Conservation (phyloP, 352 stramenopile genomes). For the Globisporangium polare region DNA sequence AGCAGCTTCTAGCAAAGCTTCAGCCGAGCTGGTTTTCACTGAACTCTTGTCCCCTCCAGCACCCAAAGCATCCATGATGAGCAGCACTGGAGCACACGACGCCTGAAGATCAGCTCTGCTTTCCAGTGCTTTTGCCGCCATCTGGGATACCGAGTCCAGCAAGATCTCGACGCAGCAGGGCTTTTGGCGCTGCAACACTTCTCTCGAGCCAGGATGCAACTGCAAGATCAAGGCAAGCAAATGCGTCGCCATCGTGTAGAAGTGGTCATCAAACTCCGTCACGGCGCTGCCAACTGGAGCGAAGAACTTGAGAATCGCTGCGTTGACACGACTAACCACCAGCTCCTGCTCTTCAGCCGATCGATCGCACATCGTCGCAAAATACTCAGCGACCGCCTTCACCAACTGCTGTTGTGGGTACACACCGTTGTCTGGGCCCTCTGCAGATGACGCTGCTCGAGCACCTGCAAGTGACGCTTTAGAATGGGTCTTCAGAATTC, state of each 20-base stretch:
- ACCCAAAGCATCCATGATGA: constrained; percentile 65
- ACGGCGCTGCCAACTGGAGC: constrained; percentile 17
- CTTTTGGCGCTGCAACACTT: constrained; percentile 32
- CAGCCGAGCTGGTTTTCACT: background rate
- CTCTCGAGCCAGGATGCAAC: constrained; percentile 38
- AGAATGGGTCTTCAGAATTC: constrained; percentile 50
- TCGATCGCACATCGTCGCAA: constrained; percentile 49
- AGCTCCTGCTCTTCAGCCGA: constrained; percentile 54
- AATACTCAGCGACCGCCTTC: constrained; percentile 61
- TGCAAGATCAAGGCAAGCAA: constrained; percentile 71
- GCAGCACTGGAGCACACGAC: constrained; percentile 52
- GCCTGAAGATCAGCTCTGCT: constrained; percentile 15
- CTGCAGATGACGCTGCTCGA: background rate
- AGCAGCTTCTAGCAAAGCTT: constrained; percentile 13
- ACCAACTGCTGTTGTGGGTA: constrained; percentile 51
- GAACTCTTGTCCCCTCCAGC: background rate
- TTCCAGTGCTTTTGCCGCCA: background rate
- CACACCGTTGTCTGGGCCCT: background rate
- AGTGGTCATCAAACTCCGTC: constrained; percentile 15
- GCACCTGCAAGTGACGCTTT: background rate
- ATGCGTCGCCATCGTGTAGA: constrained; percentile 56
- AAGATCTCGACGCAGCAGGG: constrained; percentile 50
- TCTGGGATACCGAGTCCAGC: constrained; percentile 30
- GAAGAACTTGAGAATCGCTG: constrained; percentile 42
- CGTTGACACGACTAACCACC: constrained; percentile 50